Evolutionary conservation across 805 yeast species (phyloP), one percentile per base, ranked within the genome.

Genomic region (Wickerhamomyces strasburgensis): DNA sequence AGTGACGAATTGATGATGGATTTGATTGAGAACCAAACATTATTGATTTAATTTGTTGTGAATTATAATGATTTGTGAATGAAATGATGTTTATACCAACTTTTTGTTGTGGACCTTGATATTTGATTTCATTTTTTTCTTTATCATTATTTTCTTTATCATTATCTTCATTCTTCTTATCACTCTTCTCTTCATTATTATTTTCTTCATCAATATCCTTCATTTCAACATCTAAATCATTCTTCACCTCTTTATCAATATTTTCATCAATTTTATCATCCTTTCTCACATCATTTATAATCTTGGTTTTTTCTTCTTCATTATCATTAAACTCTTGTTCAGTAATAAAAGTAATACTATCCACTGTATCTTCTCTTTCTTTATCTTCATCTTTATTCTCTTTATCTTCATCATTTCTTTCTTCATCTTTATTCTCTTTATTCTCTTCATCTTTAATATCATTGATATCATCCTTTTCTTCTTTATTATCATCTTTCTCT

Each of bases 51-150:
- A n/a, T n/a, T n/a, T n/a, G n/a, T n/a, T n/a, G n/a, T n/a, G n/a
- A n/a, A n/a, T n/a, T n/a, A n/a, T n/a, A n/a, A 8, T 4, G 42
- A 14, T 6, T 38, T 35, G 2, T 67, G 31, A 84, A 62, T 2
- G 74, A 66, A 0, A 86, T 56, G 28, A 64, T 64, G 47, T 80
- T 77, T 25, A 73, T 66, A 1, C 77, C 67, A 2, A 81, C 77
- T 36, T 67, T 67, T 50, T 79, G 87, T 3, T 65, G 58, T 1
- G 95, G 95, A 0, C 95, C 95, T 55, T 79, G 80, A 48, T 68
- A 77, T 0, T 65, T 42, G 1, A 44, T 38, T 14, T 15, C 23
- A 31, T 13, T 21, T 13, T 37, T 27, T 5, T 2, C 30, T 11
- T 34, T 17, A 16, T 6, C 27, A 7, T 18, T 27, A 14, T 8